Evolutionary conservation across 495 filamentous ascomycete genomes (phyloP), one percentile per base, ranked within the genome.

Genomic region (Tetracladium setigerum): DNA sequence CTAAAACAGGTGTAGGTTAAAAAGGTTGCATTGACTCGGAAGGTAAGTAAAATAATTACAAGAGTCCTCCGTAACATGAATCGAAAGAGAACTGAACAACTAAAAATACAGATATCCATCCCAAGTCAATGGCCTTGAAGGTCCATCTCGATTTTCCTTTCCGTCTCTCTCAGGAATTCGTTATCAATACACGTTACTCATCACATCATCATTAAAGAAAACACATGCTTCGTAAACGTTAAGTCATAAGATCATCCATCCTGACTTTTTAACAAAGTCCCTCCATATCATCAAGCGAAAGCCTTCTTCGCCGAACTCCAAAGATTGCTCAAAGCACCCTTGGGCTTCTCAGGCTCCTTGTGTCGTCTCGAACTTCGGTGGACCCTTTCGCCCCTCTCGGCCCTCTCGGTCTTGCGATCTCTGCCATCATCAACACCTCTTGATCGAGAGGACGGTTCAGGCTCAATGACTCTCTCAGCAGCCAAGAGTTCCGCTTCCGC

Each of bases 331-430:
- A 59, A 38, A 7, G 56, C 18, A 1, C 52, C 45, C 15, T 59
- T 53, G 1, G 48, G 24, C 19, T 49, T 44, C 38, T 52, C 41
- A 39, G 45, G 18, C 32, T 53, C 49, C 45, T 44, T 52, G 27
- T 49, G 41, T n/a, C 45, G 31, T 12, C 38, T 1, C 22, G 31
- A 46, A 54, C 41, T 45, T 13, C 51, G 44, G 22, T 46, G 51
- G 5, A 39, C 51, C 27, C 42, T 44, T 17, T 44, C 39, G 12
- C 47, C 91, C 41, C 42, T 22, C 22, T 41, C 32, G 10, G 3
- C 8, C 8, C 41, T 37, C 19, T 44, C 22, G 41, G 30, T 27
- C 34, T 18, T 22, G 3, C 22, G 3, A 3, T 18, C 35, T 38
- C 17, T 18, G 2, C 3, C 8, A 2, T 18, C 35, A 18, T 14